phyloP scores from a whole-genome alignment of 768 basidiomycete genomes.

The Naganishia kalamii region DNA sequence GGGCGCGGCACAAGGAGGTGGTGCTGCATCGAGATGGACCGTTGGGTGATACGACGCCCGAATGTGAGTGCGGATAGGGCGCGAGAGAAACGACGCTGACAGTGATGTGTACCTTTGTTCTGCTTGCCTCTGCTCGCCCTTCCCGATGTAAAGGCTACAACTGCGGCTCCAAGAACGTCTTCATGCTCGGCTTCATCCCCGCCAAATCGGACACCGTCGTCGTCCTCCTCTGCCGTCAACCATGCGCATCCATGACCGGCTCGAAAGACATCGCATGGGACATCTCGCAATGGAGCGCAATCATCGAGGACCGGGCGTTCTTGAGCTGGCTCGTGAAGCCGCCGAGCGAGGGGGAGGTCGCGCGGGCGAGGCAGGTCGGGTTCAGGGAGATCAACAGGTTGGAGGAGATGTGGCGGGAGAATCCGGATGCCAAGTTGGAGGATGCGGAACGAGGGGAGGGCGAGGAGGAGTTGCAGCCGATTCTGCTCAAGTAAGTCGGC shows the following conservation, averaged over 20 bases:
- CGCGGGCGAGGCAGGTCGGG: conserved; percentile 92
- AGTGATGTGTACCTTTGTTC: not conserved
- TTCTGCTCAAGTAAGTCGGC: conserved; percentile 57
- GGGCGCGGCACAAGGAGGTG: conserved; percentile 98
- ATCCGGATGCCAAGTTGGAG: conserved; percentile 85
- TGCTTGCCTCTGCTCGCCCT: not conserved
- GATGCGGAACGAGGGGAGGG: conserved; percentile 96
- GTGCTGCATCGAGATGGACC: conserved; percentile 91
- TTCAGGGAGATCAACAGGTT: conserved; percentile 95
- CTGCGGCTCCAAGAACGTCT: conserved; percentile 98
- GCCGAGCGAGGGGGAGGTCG: conserved; percentile 90
- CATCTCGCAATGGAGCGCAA: conserved; percentile 90
- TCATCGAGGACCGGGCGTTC: conserved; percentile 97
- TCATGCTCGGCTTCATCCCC: conserved; percentile 98
- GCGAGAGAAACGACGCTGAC: too few relatives aligned
- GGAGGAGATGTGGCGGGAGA: conserved; percentile 96
- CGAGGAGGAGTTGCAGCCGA: conserved; percentile 93
- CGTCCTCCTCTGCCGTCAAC: conserved; percentile 93
- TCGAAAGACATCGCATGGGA: conserved; percentile 99
- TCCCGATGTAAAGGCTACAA: conserved; percentile 58
- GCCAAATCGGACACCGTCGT: conserved; percentile 99
- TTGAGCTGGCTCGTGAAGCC: conserved; percentile 99
- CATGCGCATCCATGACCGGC: conserved; percentile 78
- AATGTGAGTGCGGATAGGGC: conserved; percentile 65
- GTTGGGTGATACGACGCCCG: conserved; percentile 92